Conservation (phyloP, 192 early-diverging fungal genomes). For the Paraglomus brasilianum region DNA sequence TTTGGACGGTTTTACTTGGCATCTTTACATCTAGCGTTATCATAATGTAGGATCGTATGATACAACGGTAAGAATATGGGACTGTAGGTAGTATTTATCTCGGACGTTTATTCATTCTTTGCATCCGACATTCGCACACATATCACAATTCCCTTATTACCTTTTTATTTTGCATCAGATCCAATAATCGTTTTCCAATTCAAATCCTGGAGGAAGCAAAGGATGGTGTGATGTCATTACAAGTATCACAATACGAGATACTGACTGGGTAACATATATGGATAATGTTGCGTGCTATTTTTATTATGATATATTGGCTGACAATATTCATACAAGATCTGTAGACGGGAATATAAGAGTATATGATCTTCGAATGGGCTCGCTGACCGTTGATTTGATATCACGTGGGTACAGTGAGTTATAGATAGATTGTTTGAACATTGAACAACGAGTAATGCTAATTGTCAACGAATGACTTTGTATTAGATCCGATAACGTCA, state of each 20-base stretch:
- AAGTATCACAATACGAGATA: conserved; percentile 69
- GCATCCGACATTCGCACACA: not conserved
- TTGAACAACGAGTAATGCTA: not conserved
- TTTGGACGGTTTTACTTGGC: too few relatives aligned
- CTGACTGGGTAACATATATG: conserved; percentile 50
- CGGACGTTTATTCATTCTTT: not conserved
- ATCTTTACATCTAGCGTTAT: too few relatives aligned
- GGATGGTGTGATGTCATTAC: conserved; percentile 81
- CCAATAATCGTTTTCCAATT: conserved; percentile 65
- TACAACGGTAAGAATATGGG: conserved; percentile 77
- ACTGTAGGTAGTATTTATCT: conserved; percentile 55
- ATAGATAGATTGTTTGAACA: conserved; percentile 2
- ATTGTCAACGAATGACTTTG: not conserved
- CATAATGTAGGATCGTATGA: conserved; percentile 54
- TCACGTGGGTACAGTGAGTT: conserved; percentile 52
- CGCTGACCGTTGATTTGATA: conserved; percentile 66
- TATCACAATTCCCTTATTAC: not conserved
- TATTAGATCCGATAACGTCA: conserved; percentile 73
- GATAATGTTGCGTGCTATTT: not conserved
- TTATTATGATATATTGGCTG: not conserved
- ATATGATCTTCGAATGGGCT: conserved; percentile 84
- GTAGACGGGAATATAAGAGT: conserved; percentile 80
- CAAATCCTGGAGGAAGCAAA: conserved; percentile 82
- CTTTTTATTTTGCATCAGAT: conserved; percentile 34
- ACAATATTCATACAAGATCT: conserved; percentile 43